phyloP scores from a whole-genome alignment of 805 yeast species.

The Saccharomycopsis synnaedendra region DNA sequence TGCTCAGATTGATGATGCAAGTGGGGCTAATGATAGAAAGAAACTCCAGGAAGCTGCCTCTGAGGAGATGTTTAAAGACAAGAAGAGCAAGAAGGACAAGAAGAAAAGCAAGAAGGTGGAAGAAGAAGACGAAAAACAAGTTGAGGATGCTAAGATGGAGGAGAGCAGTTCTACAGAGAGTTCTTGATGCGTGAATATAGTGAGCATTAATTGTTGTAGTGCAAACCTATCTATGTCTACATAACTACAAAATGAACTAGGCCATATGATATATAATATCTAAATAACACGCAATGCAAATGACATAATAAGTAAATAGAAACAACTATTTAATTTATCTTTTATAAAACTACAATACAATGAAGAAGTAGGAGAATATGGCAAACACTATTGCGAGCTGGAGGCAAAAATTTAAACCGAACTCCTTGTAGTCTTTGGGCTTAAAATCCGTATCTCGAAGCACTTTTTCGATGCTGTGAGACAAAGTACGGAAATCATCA shows the following conservation, averaged over 20 bases:
- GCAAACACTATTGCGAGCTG: conserved; percentile 5
- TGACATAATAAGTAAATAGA: too few species aligned
- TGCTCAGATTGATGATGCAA: conserved; percentile 11
- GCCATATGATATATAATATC: too few species aligned
- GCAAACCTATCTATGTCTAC: too few species aligned
- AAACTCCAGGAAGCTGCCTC: conserved; percentile 5
- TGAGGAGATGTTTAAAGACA: conserved; percentile 12
- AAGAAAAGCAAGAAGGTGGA: background rate
- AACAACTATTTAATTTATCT: background rate
- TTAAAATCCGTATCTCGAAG: background rate
- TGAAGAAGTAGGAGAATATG: conserved; percentile 3
- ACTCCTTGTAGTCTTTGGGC: background rate
- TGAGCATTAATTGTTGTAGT: too few species aligned
- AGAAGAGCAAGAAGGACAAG: background rate
- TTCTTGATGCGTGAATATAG: background rate
- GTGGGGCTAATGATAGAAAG: conserved; percentile 12
- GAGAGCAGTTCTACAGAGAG: conserved; percentile 9
- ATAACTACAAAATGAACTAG: too few species aligned
- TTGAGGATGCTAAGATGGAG: background rate
- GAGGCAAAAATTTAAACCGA: conserved; percentile 2
- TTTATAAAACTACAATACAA: background rate
- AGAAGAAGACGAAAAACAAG: conserved; percentile 1
- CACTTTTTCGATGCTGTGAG: background rate
- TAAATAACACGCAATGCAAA: too few species aligned
- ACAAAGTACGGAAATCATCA: background rate